Conservation (phyloP, 1,284 basidiomycete genomes). For the Tetrapyrgos nigripes region DNA sequence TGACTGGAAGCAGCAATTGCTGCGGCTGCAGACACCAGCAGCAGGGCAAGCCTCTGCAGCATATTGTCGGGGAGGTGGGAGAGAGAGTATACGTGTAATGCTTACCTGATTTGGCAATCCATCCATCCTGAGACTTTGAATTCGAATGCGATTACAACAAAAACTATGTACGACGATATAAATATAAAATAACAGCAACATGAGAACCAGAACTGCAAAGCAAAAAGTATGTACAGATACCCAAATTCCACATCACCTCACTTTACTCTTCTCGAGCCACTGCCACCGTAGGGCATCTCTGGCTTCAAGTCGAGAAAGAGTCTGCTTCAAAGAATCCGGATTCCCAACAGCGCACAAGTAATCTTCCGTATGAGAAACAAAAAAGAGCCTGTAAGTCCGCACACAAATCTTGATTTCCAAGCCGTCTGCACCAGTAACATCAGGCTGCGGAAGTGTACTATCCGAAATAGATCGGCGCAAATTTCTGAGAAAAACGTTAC, state of each 20-base stretch:
- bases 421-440: conserved; percentile 59
- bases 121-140: too few relatives aligned
- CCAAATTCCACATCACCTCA: background rate
- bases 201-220: background rate
- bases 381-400: conserved; percentile 87
- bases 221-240: background rate
- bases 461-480: conserved; percentile 35
- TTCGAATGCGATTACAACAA: background rate
- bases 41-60: conserved; percentile 44
- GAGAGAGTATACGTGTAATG: conserved; percentile 21
- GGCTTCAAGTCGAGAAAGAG: conserved; percentile 29
- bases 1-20: conserved; percentile 30
- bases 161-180: background rate
- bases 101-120: too few relatives aligned
- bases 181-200: background rate
- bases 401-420: conserved; percentile 88
- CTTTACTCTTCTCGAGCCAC: conserved; percentile 24
- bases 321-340: conserved; percentile 26
- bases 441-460: conserved; percentile 41
- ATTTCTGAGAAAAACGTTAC: conserved; percentile 43
- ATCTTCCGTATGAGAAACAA: conserved; percentile 77
- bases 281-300: conserved; percentile 33
- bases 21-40: conserved; percentile 36
- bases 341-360: conserved; percentile 53
- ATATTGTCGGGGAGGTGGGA: conserved; percentile 29